phyloP scores from a whole-genome alignment of 148 eudicot species.

The Polygonum maritimum region DNA sequence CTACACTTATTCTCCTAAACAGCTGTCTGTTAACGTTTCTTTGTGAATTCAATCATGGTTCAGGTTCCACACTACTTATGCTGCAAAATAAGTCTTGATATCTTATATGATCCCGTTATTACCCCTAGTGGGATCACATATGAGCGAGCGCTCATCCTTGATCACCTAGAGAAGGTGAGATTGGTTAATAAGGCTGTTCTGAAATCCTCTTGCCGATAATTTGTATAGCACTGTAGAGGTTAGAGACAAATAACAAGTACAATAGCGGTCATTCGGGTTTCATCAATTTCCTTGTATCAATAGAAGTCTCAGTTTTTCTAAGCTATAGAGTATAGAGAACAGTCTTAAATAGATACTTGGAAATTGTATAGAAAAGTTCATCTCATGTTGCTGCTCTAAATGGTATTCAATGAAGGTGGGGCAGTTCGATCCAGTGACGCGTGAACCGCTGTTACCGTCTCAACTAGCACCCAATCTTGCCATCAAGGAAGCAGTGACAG shows the following conservation, averaged over 20 bases:
- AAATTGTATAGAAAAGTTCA: neutral
- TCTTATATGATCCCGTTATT: slow-evolving; percentile 90
- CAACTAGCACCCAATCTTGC: slow-evolving; percentile 76
- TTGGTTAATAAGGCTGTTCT: neutral
- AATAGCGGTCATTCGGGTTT: neutral
- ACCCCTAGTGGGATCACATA: slow-evolving; percentile 87
- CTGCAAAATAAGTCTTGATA: slow-evolving; percentile 79
- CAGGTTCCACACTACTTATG: slow-evolving; percentile 90
- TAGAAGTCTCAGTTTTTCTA: too few species aligned
- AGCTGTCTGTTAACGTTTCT: neutral
- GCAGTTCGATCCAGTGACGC: slow-evolving; percentile 71
- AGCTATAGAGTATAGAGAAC: too few species aligned
- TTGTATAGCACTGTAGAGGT: neutral
- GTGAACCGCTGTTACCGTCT: slow-evolving; percentile 40
- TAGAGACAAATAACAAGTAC: neutral
- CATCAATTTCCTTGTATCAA: too few species aligned
- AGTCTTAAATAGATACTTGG: neutral
- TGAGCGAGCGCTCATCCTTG: slow-evolving; percentile 75
- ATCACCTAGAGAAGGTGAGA: slow-evolving; percentile 65
- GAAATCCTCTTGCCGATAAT: neutral
- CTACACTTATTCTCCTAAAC: neutral
- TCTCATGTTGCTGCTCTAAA: neutral
- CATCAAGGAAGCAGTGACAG: slow-evolving; percentile 70
- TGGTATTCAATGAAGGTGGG: slow-evolving; percentile 44
- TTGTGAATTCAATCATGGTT: neutral